Base-by-base conservation (phyloP, 2,329 filamentous ascomycete genomes). In the Grosmannia penicillata region DNA sequence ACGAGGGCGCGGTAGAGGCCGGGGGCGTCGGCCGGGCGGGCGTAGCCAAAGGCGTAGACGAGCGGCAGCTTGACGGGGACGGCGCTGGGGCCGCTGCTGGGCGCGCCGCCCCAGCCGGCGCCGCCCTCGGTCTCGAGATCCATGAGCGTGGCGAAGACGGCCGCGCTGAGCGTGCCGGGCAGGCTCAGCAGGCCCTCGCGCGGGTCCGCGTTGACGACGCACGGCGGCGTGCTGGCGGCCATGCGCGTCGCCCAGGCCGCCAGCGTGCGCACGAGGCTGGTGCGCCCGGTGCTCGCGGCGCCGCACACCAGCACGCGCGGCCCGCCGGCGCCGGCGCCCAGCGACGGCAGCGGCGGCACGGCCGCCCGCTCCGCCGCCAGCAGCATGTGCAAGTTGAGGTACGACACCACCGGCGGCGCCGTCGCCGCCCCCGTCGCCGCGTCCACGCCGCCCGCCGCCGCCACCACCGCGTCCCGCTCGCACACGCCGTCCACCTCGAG, bases 1-100 rank as follows among this genome's bases (percentile, higher is more conserved):
- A 83, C 63, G 43, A 95, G 61, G 11, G 78, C 71, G 51, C 75
- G 80, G 61, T 82, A 96, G 31, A 89, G 60, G 25, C 65, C 70
- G 0, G 72, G 66, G 43, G 85, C 81, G 36, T 85, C 81, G 48
- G 85, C 78, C 1, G 84, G 72, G 44, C 68, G 75, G 37, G 73
- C 68, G 45, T 81, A 65, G 14, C 91, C 89, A 56, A 83, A 93
- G 57, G 86, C 84, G 54, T 94, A 93, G 22, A 89, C 85, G 38
- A 98, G 62, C 6, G 91, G 91, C 49, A 94, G 67, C 63, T 95
- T 96, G 37, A 94, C 84, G 0, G 89, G 87, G 15, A 93, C 77
- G 1, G 78, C 73, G 48, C 81, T 91, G 1, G 91, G 87, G 0
- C 89, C 91, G 47, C 82, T 93, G 50, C 87, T 93, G 0, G 89